phyloP scores from a whole-genome alignment of 2,329 filamentous ascomycete genomes.

The Cryphonectria radicalis region DNA sequence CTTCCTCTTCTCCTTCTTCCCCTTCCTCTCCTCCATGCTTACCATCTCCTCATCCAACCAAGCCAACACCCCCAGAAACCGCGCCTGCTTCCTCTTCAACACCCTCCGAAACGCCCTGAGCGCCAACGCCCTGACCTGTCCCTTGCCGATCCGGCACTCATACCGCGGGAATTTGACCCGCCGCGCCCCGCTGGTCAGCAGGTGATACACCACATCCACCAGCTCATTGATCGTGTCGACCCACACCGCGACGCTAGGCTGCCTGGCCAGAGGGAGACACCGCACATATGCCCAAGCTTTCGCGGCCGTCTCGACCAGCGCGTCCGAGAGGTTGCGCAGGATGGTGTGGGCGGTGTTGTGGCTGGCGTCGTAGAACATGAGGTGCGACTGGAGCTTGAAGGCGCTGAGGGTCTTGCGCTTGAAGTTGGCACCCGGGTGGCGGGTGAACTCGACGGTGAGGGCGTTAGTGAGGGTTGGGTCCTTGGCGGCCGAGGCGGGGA shows the following conservation, averaged over 20 bases:
- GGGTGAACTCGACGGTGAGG: conserved; percentile 78
- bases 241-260: conserved; percentile 58
- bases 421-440: conserved; percentile 75
- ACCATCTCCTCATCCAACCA: conserved; percentile 65
- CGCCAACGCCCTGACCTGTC: conserved; percentile 67
- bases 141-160: conserved; percentile 61
- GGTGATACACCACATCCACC: conserved; percentile 64
- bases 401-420: conserved; percentile 75
- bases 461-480: conserved; percentile 64
- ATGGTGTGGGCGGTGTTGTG: conserved; percentile 75
- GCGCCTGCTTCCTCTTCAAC: conserved; percentile 72
- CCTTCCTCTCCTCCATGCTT: conserved; percentile 38
- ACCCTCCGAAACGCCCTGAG: conserved; percentile 72
- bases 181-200: conserved; percentile 62
- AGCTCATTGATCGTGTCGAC: conserved; percentile 68
- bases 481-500: conserved; percentile 26
- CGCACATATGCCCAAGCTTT: conserved; percentile 69
- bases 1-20: background rate
- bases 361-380: conserved; percentile 79
- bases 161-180: conserved; percentile 54
- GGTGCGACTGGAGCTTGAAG: conserved; percentile 84
- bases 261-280: conserved; percentile 60
- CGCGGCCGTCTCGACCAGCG: conserved; percentile 76
- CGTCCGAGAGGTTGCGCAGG: conserved; percentile 73
- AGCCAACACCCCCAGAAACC: conserved; percentile 63